These are phyloP conservation scores for Podosphaera fusca DNA, from an alignment of 2,329 filamentous ascomycete genomes.

Conservation along the genomic window DNA sequence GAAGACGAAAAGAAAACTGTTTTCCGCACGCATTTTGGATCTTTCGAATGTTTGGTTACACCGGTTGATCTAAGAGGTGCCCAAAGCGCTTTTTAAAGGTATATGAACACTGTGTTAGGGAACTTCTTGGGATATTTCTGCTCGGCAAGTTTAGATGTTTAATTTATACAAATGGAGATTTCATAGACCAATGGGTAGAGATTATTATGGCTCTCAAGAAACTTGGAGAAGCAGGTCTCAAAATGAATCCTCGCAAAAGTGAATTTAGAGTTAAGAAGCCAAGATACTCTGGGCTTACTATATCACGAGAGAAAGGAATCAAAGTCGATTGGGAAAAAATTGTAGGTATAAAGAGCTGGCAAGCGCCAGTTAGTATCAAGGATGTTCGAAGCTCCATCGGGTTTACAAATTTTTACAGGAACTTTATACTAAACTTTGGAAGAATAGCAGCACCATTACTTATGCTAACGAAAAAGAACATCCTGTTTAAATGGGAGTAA, in stretches of 20 bases:
- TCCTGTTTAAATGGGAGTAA: background rate
- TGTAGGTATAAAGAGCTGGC: background rate
- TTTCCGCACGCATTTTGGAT: too few relatives aligned
- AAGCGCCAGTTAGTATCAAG: background rate
- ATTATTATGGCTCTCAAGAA: background rate
- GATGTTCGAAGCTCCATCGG: background rate
- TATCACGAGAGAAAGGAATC: background rate
- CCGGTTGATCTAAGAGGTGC: background rate
- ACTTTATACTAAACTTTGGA: background rate
- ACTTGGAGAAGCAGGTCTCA: background rate
- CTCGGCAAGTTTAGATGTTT: background rate
- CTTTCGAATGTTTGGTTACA: background rate
- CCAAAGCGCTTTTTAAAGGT: background rate
- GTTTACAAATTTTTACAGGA: background rate
- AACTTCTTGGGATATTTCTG: background rate
- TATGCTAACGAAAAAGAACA: background rate
- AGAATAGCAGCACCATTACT: background rate
- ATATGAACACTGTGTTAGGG: background rate
- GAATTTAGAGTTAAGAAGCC: background rate
- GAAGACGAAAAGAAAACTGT: too few relatives aligned
- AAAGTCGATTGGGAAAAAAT: background rate
- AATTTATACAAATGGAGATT: background rate
- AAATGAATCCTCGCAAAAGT: background rate
- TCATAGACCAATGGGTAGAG: background rate
- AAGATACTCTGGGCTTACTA: background rate